A percentile compares a stretch with the other conserved stretches of the same genome.
Evolutionary conservation across 2,329 filamentous ascomycete species (phyloP).

Genomic region (Aspergillus brunneoviolaceus): DNA sequence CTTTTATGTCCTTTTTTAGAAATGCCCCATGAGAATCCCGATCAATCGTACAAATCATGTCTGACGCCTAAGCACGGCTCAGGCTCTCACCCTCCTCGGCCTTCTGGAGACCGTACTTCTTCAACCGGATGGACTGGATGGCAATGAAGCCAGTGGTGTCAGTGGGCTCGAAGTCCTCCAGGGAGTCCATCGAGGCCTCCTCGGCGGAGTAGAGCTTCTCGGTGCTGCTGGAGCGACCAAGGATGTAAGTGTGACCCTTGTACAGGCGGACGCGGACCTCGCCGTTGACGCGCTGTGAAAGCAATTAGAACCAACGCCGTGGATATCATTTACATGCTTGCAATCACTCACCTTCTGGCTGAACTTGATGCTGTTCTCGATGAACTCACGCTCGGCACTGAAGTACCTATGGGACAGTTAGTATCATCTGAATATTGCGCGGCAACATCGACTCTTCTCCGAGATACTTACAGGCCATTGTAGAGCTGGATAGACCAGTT

Average conservation of each 20-base stretch:
- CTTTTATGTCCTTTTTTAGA: background rate
- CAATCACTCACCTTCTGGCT: slow-evolving; percentile 50
- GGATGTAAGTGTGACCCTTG: slow-evolving; percentile 62
- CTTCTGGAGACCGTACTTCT: slow-evolving; percentile 44
- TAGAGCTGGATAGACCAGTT: slow-evolving; percentile 58
- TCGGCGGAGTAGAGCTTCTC: slow-evolving; percentile 69
- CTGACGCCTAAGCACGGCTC: slow-evolving; percentile 13
- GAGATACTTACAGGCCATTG: slow-evolving; percentile 54
- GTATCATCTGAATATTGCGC: background rate
- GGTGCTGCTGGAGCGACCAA: slow-evolving; percentile 58
- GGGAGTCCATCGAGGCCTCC: slow-evolving; percentile 69
- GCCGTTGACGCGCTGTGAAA: slow-evolving; percentile 54
- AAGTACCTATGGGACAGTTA: slow-evolving; percentile 51
- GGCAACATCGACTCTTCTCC: background rate
- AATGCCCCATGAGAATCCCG: background rate
- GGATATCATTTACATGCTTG: too few relatives aligned
- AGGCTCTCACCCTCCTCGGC: slow-evolving; percentile 18
- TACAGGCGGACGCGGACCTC: slow-evolving; percentile 63
- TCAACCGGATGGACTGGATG: slow-evolving; percentile 40
- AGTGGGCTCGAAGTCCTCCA: slow-evolving; percentile 65
- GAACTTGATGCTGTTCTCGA: slow-evolving; percentile 63
- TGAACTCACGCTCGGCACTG: slow-evolving; percentile 69
- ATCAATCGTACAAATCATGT: background rate
- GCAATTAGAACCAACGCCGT: slow-evolving; percentile 11
- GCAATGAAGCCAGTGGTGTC: slow-evolving; percentile 65